These are phyloP conservation scores for Sporothrix phasma DNA, from an alignment of 2,329 filamentous ascomycete genomes.

Conservation along the genomic window DNA sequence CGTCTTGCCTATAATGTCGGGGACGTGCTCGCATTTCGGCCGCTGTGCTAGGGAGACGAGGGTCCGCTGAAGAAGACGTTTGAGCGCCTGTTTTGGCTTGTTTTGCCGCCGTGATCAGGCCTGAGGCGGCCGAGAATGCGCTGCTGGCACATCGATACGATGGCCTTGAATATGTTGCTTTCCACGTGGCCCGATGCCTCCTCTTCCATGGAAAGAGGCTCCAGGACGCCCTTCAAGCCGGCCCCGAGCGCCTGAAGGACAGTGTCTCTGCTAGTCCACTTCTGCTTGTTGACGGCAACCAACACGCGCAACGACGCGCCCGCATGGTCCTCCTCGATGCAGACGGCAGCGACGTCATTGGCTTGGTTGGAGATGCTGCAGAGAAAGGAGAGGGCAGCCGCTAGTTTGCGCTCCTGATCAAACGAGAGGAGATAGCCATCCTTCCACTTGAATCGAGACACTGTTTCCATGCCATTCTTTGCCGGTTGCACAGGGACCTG, in stretches of 20 bases:
- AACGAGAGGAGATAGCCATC: not conserved
- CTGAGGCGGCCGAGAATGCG: conserved; percentile 1
- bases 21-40: too few relatives aligned
- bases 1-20: not conserved
- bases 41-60: not conserved
- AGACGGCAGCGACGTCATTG: not conserved
- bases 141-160: not conserved
- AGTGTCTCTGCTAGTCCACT: fast-evolving
- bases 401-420: not conserved
- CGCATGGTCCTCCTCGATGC: not conserved
- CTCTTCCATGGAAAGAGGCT: not conserved
- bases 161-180: not conserved
- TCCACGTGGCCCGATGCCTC: not conserved
- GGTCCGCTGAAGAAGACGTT: not conserved
- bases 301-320: not conserved
- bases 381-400: not conserved
- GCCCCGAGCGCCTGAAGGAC: not conserved
- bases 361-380: not conserved
- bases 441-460: not conserved
- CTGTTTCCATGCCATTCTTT: not conserved
- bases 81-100: not conserved
- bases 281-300: not conserved
- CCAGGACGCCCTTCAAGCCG: not conserved
- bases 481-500: not conserved
- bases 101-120: not conserved